Evolutionary conservation across 2,329 filamentous ascomycete genomes (phyloP), one percentile per base, ranked within the genome.

Genomic region (Xylaria sp.): DNA sequence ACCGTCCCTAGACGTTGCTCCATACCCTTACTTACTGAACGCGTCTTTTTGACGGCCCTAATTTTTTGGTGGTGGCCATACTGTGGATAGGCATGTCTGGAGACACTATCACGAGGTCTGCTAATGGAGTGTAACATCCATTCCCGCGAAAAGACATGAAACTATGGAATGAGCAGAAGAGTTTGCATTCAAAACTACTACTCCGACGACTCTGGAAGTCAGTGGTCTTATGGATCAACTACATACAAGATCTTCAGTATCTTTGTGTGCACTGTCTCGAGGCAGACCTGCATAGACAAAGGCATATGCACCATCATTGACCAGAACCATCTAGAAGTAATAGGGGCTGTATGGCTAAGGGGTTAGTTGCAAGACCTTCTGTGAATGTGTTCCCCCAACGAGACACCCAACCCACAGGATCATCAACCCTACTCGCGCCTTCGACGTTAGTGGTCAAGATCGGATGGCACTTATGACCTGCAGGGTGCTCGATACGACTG

Each of bases 331-430:
- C n/a, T n/a, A n/a, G 43, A 28, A 55, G 20, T 9, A 41, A 34
- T 41, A 59, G 15, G 25, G 45, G 25, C 48, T 65, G 63, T 46
- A 39, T 48, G 20, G 55, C 46, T 18, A 18, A 28, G 12, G 20
- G 7, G 2, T 56, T 20, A 10, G 2, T 56, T 20, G 58, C 20
- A 32, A 41, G 56, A 9, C 8, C 8, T 34, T 57, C 28, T 30
- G 18, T 18, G 20, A 20, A 34, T 23, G 18, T 41, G 48, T n/a
- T 30, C 60, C 25, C 32, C n/a, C 15, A 18, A 23, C 18, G 66
- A 69, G 57, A 72, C 66, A 68, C 66, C 63, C 59, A 59, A 71
- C 68, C 68, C 67, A 69, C 23, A 34, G 64, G 60, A 57, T 67
- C 53, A 28, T 15, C 32, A 66, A 56, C 63, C 63, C 34, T 63